Conservation (phyloP, 2,329 filamentous ascomycete genomes). For the Xylaria sp. region DNA sequence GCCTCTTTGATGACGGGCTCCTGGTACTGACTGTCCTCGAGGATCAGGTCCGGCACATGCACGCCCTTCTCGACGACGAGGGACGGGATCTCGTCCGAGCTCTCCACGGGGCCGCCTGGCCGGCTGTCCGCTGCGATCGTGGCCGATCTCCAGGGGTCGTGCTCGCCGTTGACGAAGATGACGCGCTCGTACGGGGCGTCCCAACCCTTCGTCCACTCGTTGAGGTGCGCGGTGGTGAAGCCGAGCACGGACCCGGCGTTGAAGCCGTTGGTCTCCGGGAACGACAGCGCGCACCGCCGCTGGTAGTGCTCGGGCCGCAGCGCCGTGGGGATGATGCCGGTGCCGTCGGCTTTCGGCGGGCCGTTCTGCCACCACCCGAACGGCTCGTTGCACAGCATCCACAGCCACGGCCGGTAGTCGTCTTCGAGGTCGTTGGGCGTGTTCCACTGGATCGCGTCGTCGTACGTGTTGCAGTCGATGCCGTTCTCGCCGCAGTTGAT, state of each 20-base stretch:
- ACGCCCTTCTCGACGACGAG: conserved; percentile 26
- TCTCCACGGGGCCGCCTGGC: conserved; percentile 25
- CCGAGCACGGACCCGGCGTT: conserved; percentile 22
- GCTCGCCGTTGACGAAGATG: conserved; percentile 41
- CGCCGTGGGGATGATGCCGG: conserved; percentile 25
- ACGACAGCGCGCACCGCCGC: conserved; percentile 47
- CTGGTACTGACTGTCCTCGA: conserved; percentile 14
- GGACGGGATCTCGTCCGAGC: conserved; percentile 19
- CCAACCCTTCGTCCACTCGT: conserved; percentile 39
- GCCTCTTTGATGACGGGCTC: conserved; percentile 16
- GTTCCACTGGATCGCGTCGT: conserved; percentile 45
- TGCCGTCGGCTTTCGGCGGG: conserved; percentile 42
- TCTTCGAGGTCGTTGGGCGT: conserved; percentile 34
- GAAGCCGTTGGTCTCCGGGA: conserved; percentile 44
- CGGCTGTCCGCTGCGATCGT: conserved; percentile 25
- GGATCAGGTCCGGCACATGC: conserved; percentile 23
- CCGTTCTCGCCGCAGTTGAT: conserved; percentile 45
- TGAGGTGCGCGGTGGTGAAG: conserved; percentile 28
- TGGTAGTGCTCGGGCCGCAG: conserved; percentile 39
- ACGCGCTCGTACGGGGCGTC: conserved; percentile 33
- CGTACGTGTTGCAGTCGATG: conserved; percentile 49
- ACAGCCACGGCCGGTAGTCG: conserved; percentile 50
- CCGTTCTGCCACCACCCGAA: conserved; percentile 39
- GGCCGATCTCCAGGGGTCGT: conserved; percentile 38
- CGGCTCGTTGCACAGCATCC: conserved; percentile 55